phyloP scores from a whole-genome alignment of 192 early-diverging fungal genomes.

The Helicostylum pulchrum region DNA sequence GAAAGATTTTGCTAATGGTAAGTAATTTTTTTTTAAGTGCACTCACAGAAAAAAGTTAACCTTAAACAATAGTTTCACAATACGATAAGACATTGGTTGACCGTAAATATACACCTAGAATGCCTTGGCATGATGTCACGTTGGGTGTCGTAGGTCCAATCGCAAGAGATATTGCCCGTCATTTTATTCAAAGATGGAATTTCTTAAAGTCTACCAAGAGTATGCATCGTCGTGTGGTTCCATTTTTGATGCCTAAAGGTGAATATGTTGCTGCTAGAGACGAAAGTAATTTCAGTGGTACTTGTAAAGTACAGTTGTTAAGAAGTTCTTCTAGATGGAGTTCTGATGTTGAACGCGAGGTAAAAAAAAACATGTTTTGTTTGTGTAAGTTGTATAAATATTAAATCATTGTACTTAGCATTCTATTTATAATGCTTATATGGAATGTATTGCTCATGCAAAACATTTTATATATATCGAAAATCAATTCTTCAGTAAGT shows the following conservation, averaged over 20 bases:
- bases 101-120: slow-evolving; percentile 48
- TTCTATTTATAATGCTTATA: slow-evolving; percentile 81
- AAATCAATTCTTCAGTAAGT: slow-evolving; percentile 85
- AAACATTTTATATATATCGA: slow-evolving; percentile 77
- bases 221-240: slow-evolving; percentile 53
- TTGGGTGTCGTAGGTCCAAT: slow-evolving; percentile 72
- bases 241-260: slow-evolving; percentile 71
- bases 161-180: slow-evolving; percentile 75
- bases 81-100: slow-evolving; percentile 38
- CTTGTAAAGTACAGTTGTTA: slow-evolving; percentile 63
- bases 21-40: not conserved
- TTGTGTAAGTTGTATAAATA: too few species aligned
- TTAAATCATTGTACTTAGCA: slow-evolving; percentile 31
- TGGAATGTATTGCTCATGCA: slow-evolving; percentile 25
- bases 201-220: slow-evolving; percentile 71
- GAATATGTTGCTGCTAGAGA: slow-evolving; percentile 63
- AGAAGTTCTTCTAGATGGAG: slow-evolving; percentile 69
- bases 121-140: slow-evolving; percentile 93
- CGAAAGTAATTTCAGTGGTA: slow-evolving; percentile 54
- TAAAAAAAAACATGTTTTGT: not conserved
- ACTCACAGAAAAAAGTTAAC: not conserved
- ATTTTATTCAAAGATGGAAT: slow-evolving; percentile 90
- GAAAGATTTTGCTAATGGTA: slow-evolving; percentile 70
- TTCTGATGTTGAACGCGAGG: slow-evolving; percentile 55
- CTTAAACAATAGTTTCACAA: slow-evolving; percentile 17